Evolutionary conservation across 805 yeast genomes (phyloP).

Genomic region (Tetrapisispora namnaoensis): DNA sequence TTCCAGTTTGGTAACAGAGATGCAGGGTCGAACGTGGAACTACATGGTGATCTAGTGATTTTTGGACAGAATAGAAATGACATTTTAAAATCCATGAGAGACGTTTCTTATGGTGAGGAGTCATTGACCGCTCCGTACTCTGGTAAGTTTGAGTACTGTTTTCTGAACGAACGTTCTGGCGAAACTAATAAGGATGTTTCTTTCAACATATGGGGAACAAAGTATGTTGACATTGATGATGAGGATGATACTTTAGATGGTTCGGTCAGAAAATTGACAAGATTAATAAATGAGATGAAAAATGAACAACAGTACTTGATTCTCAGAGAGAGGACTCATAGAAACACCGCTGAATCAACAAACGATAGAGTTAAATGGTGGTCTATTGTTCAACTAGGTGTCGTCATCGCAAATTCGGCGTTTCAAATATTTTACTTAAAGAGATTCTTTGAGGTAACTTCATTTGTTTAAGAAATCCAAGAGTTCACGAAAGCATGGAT

Average conservation of each 20-base stretch:
- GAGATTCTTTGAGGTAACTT: slow-evolving; percentile 90
- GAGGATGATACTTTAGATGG: slow-evolving; percentile 75
- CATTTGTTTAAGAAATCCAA: slow-evolving; percentile 51
- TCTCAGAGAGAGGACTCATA: slow-evolving; percentile 92
- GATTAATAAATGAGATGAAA: slow-evolving; percentile 74
- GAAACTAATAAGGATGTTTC: slow-evolving; percentile 80
- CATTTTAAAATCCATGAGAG: slow-evolving; percentile 40
- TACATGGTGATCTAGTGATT: slow-evolving; percentile 57
- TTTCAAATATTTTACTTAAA: slow-evolving; percentile 92
- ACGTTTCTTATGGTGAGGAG: slow-evolving; percentile 73
- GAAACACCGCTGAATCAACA: slow-evolving; percentile 97
- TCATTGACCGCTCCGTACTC: slow-evolving; percentile 51
- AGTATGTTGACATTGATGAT: slow-evolving; percentile 72
- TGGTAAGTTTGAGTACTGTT: slow-evolving; percentile 84
- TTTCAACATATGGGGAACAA: slow-evolving; percentile 89
- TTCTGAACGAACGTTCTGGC: slow-evolving; percentile 73
- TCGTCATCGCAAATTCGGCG: slow-evolving; percentile 78
- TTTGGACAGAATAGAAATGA: slow-evolving; percentile 33
- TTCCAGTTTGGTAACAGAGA: slow-evolving; percentile 93
- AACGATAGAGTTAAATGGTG: slow-evolving; percentile 96
- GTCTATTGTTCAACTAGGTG: slow-evolving; percentile 83
- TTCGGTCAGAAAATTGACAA: slow-evolving; percentile 66
- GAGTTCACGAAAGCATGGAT: background rate
- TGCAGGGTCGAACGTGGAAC: slow-evolving; percentile 55
- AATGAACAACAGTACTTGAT: slow-evolving; percentile 88